Base-by-base conservation (phyloP, 2,329 filamentous ascomycete genomes). In the Sporothrix dimorphospora region DNA sequence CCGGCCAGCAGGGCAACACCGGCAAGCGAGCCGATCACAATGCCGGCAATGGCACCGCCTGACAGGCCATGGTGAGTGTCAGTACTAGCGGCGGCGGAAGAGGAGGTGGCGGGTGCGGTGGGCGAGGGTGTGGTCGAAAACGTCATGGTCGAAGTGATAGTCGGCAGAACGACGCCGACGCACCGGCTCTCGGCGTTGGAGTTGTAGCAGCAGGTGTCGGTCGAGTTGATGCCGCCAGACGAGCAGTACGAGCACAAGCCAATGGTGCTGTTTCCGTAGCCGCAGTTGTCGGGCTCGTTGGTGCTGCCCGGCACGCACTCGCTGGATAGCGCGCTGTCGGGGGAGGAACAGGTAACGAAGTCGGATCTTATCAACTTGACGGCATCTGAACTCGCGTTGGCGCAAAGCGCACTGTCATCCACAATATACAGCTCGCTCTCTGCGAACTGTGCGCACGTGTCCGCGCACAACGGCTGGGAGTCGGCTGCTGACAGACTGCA, bases 201-300 rank as follows among this genome's bases (percentile, higher is more conserved):
- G 77, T 90, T 94, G 78, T 94, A 91, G 81, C 96, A 99, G 84
- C 96, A 99, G 3, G 94, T 97, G 80, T 98, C 95, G 68, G 95
- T 98, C 11, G 94, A 92, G 81, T 98, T 98, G 74, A 91, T 89
- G 38, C 94, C 94, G 77, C 92, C 95, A 7, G 90, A 86, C 55
- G 88, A 87, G 81, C 96, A 99, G 81, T 96, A 98, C 4, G 91
- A 89, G 83, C 96, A 99, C 47, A 99, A 85, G 2, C 94, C 94
- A 71, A 90, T 80, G 8, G 87, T 89, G 80, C 88, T 91, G 75
- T 89, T 87, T 53, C 87, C 88, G 79, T 91, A 99, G 63, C 96
- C 96, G 81, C 96, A 99, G 79, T 98, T 93, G 7, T 90, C 82
- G 1, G 91, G 89, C 82, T 99, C 94, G 78, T 99, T 99, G 53